phyloP scores from a whole-genome alignment of 2,329 filamentous ascomycete species.

The Sarocladiaceae sp. region DNA sequence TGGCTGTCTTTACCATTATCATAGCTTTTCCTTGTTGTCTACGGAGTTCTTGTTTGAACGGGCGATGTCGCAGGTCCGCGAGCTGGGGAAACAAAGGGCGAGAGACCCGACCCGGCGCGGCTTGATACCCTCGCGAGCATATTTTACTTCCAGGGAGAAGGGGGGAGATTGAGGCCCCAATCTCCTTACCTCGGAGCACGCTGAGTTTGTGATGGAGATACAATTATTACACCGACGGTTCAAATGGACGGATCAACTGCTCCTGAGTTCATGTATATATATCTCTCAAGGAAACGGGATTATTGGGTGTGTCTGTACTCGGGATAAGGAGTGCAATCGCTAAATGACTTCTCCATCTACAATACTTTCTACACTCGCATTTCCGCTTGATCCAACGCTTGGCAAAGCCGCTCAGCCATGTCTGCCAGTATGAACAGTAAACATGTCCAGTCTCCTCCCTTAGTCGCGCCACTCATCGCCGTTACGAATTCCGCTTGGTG shows the following conservation, averaged over 20 bases:
- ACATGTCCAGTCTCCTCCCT: background rate
- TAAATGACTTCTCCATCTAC: constrained; percentile 7
- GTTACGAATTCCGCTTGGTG: constrained; percentile 36
- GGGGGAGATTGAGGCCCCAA: too few relatives aligned
- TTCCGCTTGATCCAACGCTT: background rate
- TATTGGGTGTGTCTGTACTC: constrained; percentile 1
- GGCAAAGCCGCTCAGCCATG: background rate
- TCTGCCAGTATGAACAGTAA: background rate
- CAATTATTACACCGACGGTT: too few relatives aligned
- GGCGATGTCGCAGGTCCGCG: constrained; percentile 8
- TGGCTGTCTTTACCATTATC: too few relatives aligned
- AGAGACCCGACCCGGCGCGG: background rate
- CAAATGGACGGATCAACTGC: too few relatives aligned
- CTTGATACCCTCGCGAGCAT: constrained; percentile 7
- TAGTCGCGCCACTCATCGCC: constrained; percentile 44
- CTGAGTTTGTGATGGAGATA: too few relatives aligned
- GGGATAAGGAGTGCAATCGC: background rate
- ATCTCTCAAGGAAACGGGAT: background rate
- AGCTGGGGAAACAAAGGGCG: background rate
- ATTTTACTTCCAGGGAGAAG: background rate
- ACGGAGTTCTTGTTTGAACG: constrained; percentile 5
- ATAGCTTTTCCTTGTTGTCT: background rate
- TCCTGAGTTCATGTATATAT: background rate
- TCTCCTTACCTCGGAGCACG: too few relatives aligned
- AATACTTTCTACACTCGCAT: background rate